A percentile compares a stretch with the other conserved stretches of the same genome.
phyloP scores from a whole-genome alignment of 192 early-diverging fungal genomes.

The Geranomyces michiganensis region DNA sequence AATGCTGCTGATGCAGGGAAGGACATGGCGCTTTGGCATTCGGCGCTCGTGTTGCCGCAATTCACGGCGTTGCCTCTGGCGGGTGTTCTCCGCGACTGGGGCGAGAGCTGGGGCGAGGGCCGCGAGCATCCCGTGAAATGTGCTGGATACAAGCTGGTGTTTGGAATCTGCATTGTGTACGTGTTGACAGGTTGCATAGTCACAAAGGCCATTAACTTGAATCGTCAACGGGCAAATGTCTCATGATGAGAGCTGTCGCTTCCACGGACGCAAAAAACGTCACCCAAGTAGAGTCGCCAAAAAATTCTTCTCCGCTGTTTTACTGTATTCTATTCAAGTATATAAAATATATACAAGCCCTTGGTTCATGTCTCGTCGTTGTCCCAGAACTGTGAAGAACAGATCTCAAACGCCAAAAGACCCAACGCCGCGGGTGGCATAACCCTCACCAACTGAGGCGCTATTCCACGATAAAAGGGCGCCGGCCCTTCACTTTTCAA shows the following conservation, averaged over 20 bases:
- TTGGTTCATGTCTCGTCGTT: constrained; percentile 33
- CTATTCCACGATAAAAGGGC: constrained; percentile 52
- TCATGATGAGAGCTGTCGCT: too few species aligned
- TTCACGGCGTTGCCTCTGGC: constrained; percentile 47
- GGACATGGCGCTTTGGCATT: constrained; percentile 55
- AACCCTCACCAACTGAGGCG: constrained; percentile 47
- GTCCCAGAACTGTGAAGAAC: constrained; percentile 45
- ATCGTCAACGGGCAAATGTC: too few species aligned
- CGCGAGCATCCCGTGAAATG: constrained; percentile 29
- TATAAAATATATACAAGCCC: too few species aligned
- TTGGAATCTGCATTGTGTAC: constrained; percentile 34
- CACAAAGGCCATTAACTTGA: constrained; percentile 25
- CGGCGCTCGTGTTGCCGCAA: constrained; percentile 40
- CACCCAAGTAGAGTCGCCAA: too few species aligned
- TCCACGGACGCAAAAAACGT: too few species aligned
- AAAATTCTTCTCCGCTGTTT: too few species aligned
- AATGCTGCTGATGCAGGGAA: constrained; percentile 33
- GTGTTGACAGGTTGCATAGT: constrained; percentile 32
- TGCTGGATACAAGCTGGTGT: constrained; percentile 48
- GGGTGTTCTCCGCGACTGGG: constrained; percentile 44
- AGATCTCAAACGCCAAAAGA: constrained; percentile 56
- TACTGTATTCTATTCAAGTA: too few species aligned
- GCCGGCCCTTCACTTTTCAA: constrained; percentile 34
- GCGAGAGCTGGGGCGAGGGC: constrained; percentile 38
- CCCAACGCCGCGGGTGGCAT: constrained; percentile 56